Percentiles rank a stretch among this genome's conserved stretches.
Conservation (phyloP, 331 rosid genomes). For the Cucumis variabilis region DNA sequence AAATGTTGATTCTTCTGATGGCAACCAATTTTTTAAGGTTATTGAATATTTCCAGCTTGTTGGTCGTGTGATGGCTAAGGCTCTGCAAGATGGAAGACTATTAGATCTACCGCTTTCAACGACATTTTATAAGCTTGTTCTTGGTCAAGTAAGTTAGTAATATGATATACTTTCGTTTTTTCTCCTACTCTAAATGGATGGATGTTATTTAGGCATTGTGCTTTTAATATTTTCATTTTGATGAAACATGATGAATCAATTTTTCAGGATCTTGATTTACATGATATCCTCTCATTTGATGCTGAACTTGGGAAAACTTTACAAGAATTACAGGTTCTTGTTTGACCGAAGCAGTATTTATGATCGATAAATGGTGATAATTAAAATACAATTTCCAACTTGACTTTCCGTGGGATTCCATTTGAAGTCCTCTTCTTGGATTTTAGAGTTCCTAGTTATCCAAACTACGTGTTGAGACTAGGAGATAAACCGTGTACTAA, state of each 20-base stretch:
- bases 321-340: conserved; percentile 83
- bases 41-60: conserved; percentile 87
- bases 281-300: conserved; percentile 84
- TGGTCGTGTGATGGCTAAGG: conserved; percentile 96
- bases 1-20: conserved; percentile 70
- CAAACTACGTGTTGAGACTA: conserved; percentile 75
- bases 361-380: conserved; percentile 52
- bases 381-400: conserved; percentile 44
- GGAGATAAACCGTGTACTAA: conserved; percentile 76
- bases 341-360: conserved; percentile 68
- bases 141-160: conserved; percentile 75
- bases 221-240: conserved; percentile 10
- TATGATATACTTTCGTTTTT: neutral
- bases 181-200: conserved; percentile 3
- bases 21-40: conserved; percentile 71
- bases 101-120: conserved; percentile 90
- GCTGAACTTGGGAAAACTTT: conserved; percentile 91
- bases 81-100: conserved; percentile 97
- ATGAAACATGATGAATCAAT: neutral
- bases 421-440: conserved; percentile 89
- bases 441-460: conserved; percentile 95
- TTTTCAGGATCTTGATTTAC: conserved; percentile 95
- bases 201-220: neutral
- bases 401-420: conserved; percentile 70
- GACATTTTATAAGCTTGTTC: conserved; percentile 88